Evolutionary conservation across 805 yeast species (phyloP).

Genomic region (Jamesozyma gamospora): DNA sequence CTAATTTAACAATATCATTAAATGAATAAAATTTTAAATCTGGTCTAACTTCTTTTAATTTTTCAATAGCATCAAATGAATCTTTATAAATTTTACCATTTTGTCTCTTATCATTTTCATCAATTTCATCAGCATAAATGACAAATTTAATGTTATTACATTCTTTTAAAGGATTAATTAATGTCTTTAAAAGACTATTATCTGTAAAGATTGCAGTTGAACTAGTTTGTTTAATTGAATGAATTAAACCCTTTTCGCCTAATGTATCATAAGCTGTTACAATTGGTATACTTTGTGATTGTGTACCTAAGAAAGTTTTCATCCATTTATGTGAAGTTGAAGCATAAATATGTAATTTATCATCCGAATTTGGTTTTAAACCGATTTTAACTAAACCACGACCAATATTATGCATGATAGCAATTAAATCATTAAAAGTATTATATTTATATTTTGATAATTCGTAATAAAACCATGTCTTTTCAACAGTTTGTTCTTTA

Average conservation of each 20-base stretch:
- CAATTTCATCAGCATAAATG: slow-evolving; percentile 58
- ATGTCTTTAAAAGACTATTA: slow-evolving; percentile 54
- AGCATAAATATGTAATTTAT: slow-evolving; percentile 76
- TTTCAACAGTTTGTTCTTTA: slow-evolving; percentile 56
- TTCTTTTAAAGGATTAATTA: slow-evolving; percentile 61
- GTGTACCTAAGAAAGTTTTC: slow-evolving; percentile 72
- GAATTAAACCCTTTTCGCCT: slow-evolving; percentile 81
- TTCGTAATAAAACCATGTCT: slow-evolving; percentile 84
- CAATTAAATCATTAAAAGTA: slow-evolving; percentile 47
- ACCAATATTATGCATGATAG: slow-evolving; percentile 46
- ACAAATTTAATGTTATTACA: slow-evolving; percentile 55
- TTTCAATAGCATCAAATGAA: slow-evolving; percentile 48
- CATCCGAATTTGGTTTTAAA: slow-evolving; percentile 46
- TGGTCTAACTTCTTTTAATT: slow-evolving; percentile 59
- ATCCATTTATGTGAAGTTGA: slow-evolving; percentile 85
- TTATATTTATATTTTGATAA: slow-evolving; percentile 60
- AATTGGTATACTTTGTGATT: slow-evolving; percentile 69
- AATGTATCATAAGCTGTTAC: slow-evolving; percentile 95
- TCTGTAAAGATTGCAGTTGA: slow-evolving; percentile 78
- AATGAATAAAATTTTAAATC: slow-evolving; percentile 58
- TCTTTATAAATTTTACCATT: slow-evolving; percentile 48
- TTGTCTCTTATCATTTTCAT: slow-evolving; percentile 52
- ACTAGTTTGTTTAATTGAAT: slow-evolving; percentile 74
- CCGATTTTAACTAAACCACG: slow-evolving; percentile 73
- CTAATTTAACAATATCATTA: slow-evolving; percentile 57